Evolutionary conservation across 176 grass and related monocot genomes (phyloP).

Genomic region (Lolium perenne): DNA sequence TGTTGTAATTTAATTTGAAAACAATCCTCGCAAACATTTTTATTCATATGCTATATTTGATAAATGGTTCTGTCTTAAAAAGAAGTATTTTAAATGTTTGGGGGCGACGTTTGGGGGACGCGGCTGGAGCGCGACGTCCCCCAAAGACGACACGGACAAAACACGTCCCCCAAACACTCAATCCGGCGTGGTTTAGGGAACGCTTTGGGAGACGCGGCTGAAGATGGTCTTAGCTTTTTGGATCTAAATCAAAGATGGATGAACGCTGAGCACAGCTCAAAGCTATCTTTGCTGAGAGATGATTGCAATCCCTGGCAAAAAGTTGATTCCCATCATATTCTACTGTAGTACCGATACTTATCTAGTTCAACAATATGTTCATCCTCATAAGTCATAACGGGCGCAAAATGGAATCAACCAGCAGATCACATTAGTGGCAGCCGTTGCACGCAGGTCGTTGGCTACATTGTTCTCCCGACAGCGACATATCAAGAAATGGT

Average conservation of each 20-base stretch:
- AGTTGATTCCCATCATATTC: not conserved
- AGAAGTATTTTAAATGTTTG: no score
- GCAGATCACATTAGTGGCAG: not conserved
- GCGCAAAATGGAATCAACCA: not conserved
- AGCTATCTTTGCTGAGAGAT: conserved; percentile 4
- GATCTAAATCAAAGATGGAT: conserved; percentile 1
- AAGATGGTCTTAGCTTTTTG: not conserved
- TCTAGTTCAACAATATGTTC: conserved; percentile 1
- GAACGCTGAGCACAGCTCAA: not conserved
- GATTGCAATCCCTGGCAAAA: not conserved
- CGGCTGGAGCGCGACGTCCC: no score
- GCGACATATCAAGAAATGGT: conserved; percentile 8
- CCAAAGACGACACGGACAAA: no score
- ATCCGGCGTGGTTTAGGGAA: no score
- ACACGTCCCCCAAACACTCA: no score
- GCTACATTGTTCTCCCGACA: not conserved
- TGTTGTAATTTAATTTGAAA: no score
- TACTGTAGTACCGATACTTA: not conserved
- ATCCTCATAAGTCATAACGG: not conserved
- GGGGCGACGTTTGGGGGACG: no score
- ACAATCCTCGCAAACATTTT: no score
- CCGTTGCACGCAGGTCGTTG: conserved; percentile 18
- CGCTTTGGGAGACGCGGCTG: no score
- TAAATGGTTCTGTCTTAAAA: no score
- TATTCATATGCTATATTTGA: no score